Evolutionary conservation across 2,329 filamentous ascomycete species (phyloP).

Genomic region (Trichoderma pleuroti): DNA sequence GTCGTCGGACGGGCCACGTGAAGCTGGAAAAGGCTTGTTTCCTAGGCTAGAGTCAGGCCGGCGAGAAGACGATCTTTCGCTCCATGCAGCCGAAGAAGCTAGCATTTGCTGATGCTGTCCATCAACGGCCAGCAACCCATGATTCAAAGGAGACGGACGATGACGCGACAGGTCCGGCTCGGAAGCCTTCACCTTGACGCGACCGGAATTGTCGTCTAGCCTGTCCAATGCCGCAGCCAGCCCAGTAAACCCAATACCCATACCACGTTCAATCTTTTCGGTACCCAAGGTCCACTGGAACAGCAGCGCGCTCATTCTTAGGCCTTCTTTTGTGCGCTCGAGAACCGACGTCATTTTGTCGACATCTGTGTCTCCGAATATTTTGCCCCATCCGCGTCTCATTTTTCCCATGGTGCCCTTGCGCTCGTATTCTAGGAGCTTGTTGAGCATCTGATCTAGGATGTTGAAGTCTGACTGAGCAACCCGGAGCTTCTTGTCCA

Average conservation of each 20-base stretch:
- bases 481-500: conserved; percentile 60
- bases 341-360: conserved; percentile 57
- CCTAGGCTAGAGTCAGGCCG: conserved; percentile 6
- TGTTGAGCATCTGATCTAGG: conserved; percentile 60
- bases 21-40: background rate
- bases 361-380: conserved; percentile 60
- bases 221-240: conserved; percentile 60
- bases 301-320: conserved; percentile 61
- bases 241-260: conserved; percentile 65
- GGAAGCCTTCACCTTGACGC: conserved; percentile 1
- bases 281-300: conserved; percentile 64
- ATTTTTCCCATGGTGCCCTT: conserved; percentile 58
- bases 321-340: conserved; percentile 55
- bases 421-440: conserved; percentile 59
- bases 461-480: conserved; percentile 60
- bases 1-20: background rate
- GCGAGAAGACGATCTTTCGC: conserved; percentile 7
- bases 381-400: conserved; percentile 59
- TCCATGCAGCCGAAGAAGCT: background rate
- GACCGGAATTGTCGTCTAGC: conserved; percentile 25
- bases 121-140: background rate
- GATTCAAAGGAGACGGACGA: background rate
- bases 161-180: conserved; percentile 2
- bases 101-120: background rate
- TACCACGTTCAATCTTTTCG: conserved; percentile 54